phyloP scores from a whole-genome alignment of 495 filamentous ascomycete species.

The Lasiosphaeria ovina region DNA sequence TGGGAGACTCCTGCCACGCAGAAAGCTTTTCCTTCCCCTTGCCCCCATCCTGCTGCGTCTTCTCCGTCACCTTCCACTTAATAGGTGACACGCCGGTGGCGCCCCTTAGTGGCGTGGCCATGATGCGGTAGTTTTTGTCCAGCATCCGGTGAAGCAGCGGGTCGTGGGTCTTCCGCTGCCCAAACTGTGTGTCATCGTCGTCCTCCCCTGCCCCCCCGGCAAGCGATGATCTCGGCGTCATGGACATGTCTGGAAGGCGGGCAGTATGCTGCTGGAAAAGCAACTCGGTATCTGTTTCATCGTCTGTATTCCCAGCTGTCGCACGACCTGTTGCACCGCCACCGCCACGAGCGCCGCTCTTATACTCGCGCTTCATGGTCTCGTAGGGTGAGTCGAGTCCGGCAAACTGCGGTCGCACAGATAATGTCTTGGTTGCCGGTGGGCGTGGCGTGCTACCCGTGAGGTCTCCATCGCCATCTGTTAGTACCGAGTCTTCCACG shows the following conservation, averaged over 20 bases:
- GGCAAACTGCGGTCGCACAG: slow-evolving; percentile 48
- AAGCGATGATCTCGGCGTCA: slow-evolving; percentile 45
- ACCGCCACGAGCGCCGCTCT: slow-evolving; percentile 22
- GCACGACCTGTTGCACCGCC: slow-evolving; percentile 6
- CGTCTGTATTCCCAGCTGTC: slow-evolving; percentile 11
- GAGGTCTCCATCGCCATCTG: slow-evolving; percentile 48
- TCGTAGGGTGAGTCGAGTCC: slow-evolving; percentile 68
- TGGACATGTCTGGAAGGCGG: slow-evolving; percentile 56
- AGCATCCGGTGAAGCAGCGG: slow-evolving; percentile 81
- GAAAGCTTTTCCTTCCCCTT: slow-evolving; percentile 39
- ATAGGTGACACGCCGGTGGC: slow-evolving; percentile 30
- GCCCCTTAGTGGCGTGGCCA: slow-evolving; percentile 77
- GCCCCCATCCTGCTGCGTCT: slow-evolving; percentile 21
- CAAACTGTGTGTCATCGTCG: slow-evolving; percentile 42
- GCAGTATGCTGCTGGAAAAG: slow-evolving; percentile 43
- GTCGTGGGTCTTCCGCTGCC: slow-evolving; percentile 53
- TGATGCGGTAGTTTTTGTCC: slow-evolving; percentile 90
- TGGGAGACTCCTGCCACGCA: slow-evolving; percentile 57
- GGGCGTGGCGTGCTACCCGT: slow-evolving; percentile 54
- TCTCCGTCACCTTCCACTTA: slow-evolving; percentile 37
- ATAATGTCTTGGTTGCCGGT: slow-evolving; percentile 43
- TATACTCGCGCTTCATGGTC: slow-evolving; percentile 57
- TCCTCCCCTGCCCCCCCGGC: slow-evolving; percentile 25
- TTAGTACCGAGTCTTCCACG: slow-evolving; percentile 53
- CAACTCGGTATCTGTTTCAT: slow-evolving; percentile 43